phyloP scores from a whole-genome alignment of 2,329 filamentous ascomycete genomes.

The Truncatella angustata region DNA sequence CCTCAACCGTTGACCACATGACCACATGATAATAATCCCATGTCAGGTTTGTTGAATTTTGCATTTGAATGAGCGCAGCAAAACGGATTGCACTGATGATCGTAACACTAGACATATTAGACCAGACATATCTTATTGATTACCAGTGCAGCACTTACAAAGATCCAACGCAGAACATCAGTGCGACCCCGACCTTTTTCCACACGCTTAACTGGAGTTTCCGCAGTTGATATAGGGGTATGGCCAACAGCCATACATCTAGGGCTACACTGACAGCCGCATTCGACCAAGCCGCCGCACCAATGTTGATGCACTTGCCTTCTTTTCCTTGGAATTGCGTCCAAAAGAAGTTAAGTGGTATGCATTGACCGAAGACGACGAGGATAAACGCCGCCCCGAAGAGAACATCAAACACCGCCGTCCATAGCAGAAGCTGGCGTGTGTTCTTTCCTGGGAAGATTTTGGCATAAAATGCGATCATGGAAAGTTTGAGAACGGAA shows the following conservation, averaged over 20 bases:
- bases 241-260: slow-evolving; percentile 38
- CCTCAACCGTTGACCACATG: slow-evolving; percentile 33
- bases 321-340: slow-evolving; percentile 31
- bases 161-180: slow-evolving; percentile 45
- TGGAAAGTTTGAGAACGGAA: slow-evolving; percentile 26
- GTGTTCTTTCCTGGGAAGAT: slow-evolving; percentile 25
- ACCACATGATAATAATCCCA: slow-evolving; percentile 27
- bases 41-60: slow-evolving; percentile 27
- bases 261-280: slow-evolving; percentile 38
- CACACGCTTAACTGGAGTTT: slow-evolving; percentile 39
- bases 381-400: slow-evolving; percentile 19
- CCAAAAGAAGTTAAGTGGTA: slow-evolving; percentile 20
- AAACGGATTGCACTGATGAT: slow-evolving; percentile 30
- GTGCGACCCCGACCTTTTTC: slow-evolving; percentile 41
- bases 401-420: slow-evolving; percentile 17
- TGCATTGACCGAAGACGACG: slow-evolving; percentile 21
- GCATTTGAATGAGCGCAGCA: slow-evolving; percentile 25
- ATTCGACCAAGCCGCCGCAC: slow-evolving; percentile 32
- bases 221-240: slow-evolving; percentile 41
- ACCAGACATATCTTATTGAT: not conserved
- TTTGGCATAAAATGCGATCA: slow-evolving; percentile 28
- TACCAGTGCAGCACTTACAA: slow-evolving; percentile 16
- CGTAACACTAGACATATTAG: slow-evolving; percentile 21
- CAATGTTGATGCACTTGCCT: slow-evolving; percentile 27
- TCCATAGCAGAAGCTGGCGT: slow-evolving; percentile 14